Conservation (phyloP, 202 grass and related monocot species). For the Cymbopogon flexuosus region DNA sequence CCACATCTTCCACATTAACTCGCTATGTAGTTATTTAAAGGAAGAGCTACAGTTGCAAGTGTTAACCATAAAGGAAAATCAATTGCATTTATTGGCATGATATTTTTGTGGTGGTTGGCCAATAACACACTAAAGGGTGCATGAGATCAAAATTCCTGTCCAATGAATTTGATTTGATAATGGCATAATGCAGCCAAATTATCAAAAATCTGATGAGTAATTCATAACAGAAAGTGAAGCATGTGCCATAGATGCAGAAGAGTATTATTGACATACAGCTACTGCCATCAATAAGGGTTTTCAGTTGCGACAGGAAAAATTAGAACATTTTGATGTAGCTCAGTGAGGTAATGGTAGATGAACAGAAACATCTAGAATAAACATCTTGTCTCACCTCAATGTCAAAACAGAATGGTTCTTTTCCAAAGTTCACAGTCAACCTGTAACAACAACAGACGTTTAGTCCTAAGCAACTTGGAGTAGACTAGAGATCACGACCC, state of each 20-base stretch:
- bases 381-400: constrained; percentile 55
- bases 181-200: not conserved
- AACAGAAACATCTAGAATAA: constrained; percentile 11
- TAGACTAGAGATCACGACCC: not conserved
- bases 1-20: not conserved
- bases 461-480: not conserved
- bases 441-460: constrained; percentile 30
- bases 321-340: constrained; percentile 14
- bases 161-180: not conserved
- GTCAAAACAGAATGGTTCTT: constrained; percentile 84
- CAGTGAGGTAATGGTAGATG: not conserved
- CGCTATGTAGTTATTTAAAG: not conserved
- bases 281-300: not conserved
- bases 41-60: not conserved
- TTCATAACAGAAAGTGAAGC: constrained; percentile 17
- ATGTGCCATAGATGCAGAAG: not conserved
- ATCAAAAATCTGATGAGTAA: constrained; percentile 8
- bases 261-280: not conserved
- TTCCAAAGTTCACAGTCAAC: constrained; percentile 87
- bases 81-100: not conserved
- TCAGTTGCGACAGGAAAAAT: not conserved
- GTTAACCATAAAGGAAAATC: not conserved
- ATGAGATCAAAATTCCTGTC: not conserved
- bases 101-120: not conserved
- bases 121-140: not conserved